A percentile compares a stretch with the other conserved stretches of the same genome.
These are phyloP conservation scores for Ploettnerulaceae sp. DNA, from an alignment of 2,329 filamentous ascomycete species.

Conservation along the genomic window DNA sequence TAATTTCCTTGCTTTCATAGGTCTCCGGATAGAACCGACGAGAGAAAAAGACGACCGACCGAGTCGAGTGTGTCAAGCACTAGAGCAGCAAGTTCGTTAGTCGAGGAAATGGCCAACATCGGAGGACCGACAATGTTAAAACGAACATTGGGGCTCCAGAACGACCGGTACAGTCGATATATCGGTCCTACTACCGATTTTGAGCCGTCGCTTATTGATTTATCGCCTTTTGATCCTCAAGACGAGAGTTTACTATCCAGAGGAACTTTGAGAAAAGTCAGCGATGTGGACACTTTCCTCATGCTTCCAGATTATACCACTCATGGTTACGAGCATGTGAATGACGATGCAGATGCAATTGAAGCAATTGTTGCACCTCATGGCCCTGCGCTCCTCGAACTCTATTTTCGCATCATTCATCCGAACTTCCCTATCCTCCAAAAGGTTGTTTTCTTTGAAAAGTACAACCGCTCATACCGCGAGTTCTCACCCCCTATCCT, in stretches of 20 bases:
- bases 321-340: constrained; percentile 64
- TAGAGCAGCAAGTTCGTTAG: constrained; percentile 55
- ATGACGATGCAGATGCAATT: constrained; percentile 64
- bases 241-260: constrained; percentile 72
- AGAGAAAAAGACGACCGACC: constrained; percentile 48
- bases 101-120: constrained; percentile 68
- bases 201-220: constrained; percentile 75
- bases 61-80: constrained; percentile 58
- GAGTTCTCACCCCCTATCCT: constrained; percentile 73
- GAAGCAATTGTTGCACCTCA: constrained; percentile 72
- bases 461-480: constrained; percentile 66
- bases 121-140: constrained; percentile 62
- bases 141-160: constrained; percentile 69
- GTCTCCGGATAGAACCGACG: constrained; percentile 52
- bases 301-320: constrained; percentile 72
- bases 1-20: constrained; percentile 37
- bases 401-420: constrained; percentile 79
- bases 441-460: constrained; percentile 73
- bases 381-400: constrained; percentile 69
- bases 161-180: constrained; percentile 75
- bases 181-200: constrained; percentile 80
- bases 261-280: constrained; percentile 68
- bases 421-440: constrained; percentile 79
- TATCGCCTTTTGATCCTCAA: constrained; percentile 74
- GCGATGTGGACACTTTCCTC: constrained; percentile 72